Conservation (phyloP, 2,329 filamentous ascomycete species). For the Emydomyces testavorans region DNA sequence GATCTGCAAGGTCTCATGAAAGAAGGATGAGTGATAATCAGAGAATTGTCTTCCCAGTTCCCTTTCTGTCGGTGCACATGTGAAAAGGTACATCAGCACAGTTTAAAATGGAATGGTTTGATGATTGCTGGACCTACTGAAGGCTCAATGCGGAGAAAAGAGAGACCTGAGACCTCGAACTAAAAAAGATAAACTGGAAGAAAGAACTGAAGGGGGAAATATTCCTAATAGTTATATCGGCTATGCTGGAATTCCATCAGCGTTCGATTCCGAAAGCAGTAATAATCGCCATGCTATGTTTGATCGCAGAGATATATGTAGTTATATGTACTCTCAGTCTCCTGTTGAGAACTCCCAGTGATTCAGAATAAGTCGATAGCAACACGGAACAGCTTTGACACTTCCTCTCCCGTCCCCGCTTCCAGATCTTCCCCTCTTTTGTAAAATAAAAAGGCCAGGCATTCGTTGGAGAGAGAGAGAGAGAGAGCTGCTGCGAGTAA, state of each 20-base stretch:
- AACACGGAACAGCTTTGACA: background rate
- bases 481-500: background rate
- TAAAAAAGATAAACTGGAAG: too few species aligned
- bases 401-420: slow-evolving; percentile 5
- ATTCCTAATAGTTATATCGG: too few species aligned
- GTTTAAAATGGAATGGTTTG: background rate
- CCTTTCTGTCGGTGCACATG: background rate
- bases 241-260: background rate
- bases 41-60: background rate
- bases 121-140: background rate
- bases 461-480: background rate
- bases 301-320: background rate
- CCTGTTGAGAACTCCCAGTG: background rate
- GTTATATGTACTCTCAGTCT: background rate
- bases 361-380: background rate
- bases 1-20: background rate
- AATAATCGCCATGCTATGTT: slow-evolving; percentile 2
- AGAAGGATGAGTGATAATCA: background rate
- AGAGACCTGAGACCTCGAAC: too few species aligned
- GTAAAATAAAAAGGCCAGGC: background rate
- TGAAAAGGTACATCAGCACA: background rate
- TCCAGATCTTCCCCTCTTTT: slow-evolving; percentile 6
- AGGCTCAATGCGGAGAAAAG: background rate
- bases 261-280: slow-evolving; percentile 4
- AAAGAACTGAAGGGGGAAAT: too few species aligned